Percentiles rank a stretch among this genome's conserved stretches.
Evolutionary conservation across 352 stramenopile genomes (phyloP).

Genomic region (Phytophthora pistaciae): DNA sequence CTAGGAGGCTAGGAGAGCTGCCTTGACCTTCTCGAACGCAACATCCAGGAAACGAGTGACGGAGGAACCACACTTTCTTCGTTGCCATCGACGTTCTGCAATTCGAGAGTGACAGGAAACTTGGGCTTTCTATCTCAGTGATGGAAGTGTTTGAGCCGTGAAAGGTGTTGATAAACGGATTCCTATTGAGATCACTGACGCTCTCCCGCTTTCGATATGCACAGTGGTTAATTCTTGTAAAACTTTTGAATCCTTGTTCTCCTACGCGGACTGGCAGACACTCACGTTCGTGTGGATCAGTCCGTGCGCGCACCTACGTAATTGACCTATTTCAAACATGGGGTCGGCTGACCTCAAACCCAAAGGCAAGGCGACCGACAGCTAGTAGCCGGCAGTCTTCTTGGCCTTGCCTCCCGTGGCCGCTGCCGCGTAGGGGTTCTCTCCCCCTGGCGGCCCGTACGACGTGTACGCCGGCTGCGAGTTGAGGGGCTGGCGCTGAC

Average conservation of each 20-base stretch:
- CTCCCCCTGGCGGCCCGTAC: constrained; percentile 35
- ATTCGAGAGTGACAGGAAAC: no score
- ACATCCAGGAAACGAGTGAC: no score
- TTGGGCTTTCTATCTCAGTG: no score
- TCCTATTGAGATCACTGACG: not conserved
- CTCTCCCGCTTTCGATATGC: constrained; percentile 5
- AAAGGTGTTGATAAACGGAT: not conserved
- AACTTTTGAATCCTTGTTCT: constrained; percentile 28
- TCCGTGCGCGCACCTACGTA: constrained; percentile 15
- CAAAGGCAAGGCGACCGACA: constrained; percentile 4
- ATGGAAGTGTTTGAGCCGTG: no score
- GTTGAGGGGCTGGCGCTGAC: constrained; percentile 51
- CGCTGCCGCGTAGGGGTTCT: constrained; percentile 42
- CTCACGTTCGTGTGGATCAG: not conserved
- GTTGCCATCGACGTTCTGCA: no score
- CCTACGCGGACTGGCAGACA: constrained; percentile 9
- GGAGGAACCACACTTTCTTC: no score
- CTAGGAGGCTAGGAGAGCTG: no score
- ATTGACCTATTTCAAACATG: constrained; percentile 39
- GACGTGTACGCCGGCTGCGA: constrained; percentile 44
- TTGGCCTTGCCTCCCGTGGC: constrained; percentile 38
- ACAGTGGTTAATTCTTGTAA: constrained; percentile 38
- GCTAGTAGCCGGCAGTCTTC: constrained; percentile 24
- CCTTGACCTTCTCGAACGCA: no score
- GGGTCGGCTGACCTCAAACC: not conserved